Base-by-base conservation (phyloP, 1,284 basidiomycete species). In the Ceratobasidium theobromae region DNA sequence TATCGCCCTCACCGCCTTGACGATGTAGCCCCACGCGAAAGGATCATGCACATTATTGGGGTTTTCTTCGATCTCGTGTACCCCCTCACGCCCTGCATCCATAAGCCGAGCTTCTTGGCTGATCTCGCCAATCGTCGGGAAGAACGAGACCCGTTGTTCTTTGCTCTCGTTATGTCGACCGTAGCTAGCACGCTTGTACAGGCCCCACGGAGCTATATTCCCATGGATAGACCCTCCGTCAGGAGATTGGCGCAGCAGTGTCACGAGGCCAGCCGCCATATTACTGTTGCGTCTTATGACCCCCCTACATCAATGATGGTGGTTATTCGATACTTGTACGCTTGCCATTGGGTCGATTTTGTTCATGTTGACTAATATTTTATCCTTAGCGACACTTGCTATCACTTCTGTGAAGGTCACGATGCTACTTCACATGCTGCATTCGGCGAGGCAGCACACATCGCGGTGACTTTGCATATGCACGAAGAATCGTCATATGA, bases 31-130 rank as follows among this genome's bases (percentile, higher is more conserved):
- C 86, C 87, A 25, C 81, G 87, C 58, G 87, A 91, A 70, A 89
- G 85, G 4, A 86, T 91, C 66, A 83, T 84, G 49, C 82, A 89
- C 68, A 88, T 93, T 71, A 86, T 93, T 69, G 83, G 87, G 32
- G 82, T 93, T 23, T 94, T 91, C 78, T 93, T 93, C 74, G 91
- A 93, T 75, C 93, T 91, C 74, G 88, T 93, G 49, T 92, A 93
- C 75, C 88, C 90, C 8, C 81, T 93, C 52, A 91, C 88, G 6
- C 92, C 91, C 4, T 89, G 88, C 75, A 79, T 91, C 54, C 88
- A 91, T 77, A 74, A 74, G 40, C 90, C 90, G 40, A 89, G 89
- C 0, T 94, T 93, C 74, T 88, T 93, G 86, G 86, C 88, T 23
- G 91, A 93, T 76, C 79, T 95, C 33, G 85, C 87, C 69, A 80